Evolutionary conservation across 176 grass and related monocot species (phyloP), one percentile per base, ranked within the genome.

Genomic region (Coix lacrymajobi): DNA sequence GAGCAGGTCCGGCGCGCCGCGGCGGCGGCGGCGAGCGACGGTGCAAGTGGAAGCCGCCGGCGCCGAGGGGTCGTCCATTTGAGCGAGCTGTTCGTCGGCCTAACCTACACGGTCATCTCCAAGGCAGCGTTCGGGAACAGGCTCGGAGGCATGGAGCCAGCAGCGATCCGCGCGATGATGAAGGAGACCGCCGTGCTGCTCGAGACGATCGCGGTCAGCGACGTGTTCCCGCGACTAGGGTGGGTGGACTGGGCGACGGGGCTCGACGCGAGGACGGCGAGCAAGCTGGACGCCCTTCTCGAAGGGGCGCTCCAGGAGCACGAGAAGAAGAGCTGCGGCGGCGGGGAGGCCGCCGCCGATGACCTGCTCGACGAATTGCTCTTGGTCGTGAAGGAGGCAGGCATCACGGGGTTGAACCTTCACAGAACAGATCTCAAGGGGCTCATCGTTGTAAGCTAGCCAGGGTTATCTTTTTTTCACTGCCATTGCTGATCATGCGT

Each of bases 301-400:
- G 92, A 94, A 64, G 77, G 20, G 11, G 49, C 60, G 11, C 51
- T 94, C 30, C 26, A 49, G 14, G 90, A 86, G 13, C 93, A 90
- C 60, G 40, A 70, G 72, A 51, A 20, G 17, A 60, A 12, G 15
- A 66, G 60, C 34, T 0, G 30, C 29, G 40, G 19, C 34, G 65
- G 71, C 37, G 32, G 5, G 8, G 38, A 15, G n/a, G n/a, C n/a
- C n/a, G n/a, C n/a, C 4, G 58, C 11, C 72, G 36, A 3, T 45
- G 39, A 71, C 40, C 40, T 20, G 4, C 76, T 94, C 39, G 71
- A 86, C 29, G 73, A 76, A 6, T 13, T 84, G 77, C 74, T 86
- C n/a, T 72, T 40, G 0, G 71, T 51, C 6, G 46, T 51, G 32
- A 62, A 41, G 4, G 44, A 43, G 0, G 45, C 2, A 0, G 60